These are phyloP conservation scores for Lachancea lanzarotensis DNA, from an alignment of 805 yeast species.

Conservation along the genomic window DNA sequence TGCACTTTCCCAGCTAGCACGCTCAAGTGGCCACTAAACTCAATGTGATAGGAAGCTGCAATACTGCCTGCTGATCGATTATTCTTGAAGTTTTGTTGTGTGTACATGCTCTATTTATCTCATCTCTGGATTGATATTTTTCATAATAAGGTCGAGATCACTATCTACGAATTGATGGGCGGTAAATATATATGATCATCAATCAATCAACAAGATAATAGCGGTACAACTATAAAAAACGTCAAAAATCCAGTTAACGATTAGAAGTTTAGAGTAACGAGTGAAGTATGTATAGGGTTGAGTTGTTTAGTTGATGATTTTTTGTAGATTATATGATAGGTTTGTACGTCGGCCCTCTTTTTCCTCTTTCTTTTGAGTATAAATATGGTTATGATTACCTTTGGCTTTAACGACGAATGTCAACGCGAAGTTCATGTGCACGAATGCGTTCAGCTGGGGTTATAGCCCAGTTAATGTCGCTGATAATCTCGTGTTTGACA, in stretches of 20 bases:
- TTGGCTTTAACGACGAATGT: conserved; percentile 17
- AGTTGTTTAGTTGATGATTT: too few species aligned
- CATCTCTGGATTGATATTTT: conserved; percentile 1
- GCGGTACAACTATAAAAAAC: too few species aligned
- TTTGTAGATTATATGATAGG: too few species aligned
- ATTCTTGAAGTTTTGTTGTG: not conserved
- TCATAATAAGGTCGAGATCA: not conserved
- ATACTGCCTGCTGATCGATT: not conserved
- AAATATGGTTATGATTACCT: too few species aligned
- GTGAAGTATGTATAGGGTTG: too few species aligned
- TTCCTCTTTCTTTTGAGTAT: not conserved
- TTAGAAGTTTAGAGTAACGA: too few species aligned
- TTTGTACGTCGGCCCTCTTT: not conserved
- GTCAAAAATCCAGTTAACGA: too few species aligned
- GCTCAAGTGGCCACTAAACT: not conserved
- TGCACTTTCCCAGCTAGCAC: not conserved
- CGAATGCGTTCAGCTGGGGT: conserved; percentile 67
- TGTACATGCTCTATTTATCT: not conserved
- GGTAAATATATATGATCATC: not conserved
- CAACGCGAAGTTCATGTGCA: conserved; percentile 52
- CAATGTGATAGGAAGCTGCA: not conserved
- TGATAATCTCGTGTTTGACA: conserved; percentile 37
- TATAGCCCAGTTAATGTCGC: conserved; percentile 58
- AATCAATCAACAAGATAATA: too few species aligned
- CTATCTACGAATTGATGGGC: not conserved